Conservation (phyloP, 768 basidiomycete species). For the Leucocoprinus leucothites region DNA sequence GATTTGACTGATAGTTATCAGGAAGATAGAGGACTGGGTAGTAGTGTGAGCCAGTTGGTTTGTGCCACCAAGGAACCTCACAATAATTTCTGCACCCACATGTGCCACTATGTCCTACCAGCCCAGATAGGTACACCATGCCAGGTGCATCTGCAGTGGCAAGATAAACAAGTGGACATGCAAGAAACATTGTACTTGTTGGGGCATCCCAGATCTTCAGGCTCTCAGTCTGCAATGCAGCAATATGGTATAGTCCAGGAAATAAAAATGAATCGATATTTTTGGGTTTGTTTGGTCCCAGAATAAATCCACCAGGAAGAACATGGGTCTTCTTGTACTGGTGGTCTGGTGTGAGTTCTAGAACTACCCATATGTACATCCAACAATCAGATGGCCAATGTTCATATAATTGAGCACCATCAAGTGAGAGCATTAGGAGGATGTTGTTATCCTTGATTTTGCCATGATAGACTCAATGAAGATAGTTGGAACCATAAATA, state of each 20-base stretch:
- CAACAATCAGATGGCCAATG: constrained; percentile 31
- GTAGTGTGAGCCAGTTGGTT: constrained; percentile 18
- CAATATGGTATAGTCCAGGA: constrained; percentile 29
- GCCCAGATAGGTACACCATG: constrained; percentile 26
- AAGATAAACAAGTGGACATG: constrained; percentile 19
- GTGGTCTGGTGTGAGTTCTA: constrained; percentile 21
- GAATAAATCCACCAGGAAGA: constrained; percentile 22
- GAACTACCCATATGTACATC: constrained; percentile 27
- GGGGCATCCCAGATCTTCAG: constrained; percentile 28
- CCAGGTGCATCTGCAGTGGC: constrained; percentile 33
- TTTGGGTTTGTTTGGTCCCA: constrained; percentile 28
- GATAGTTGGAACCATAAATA: constrained; percentile 24
- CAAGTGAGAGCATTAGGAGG: constrained; percentile 30
- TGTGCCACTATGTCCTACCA: constrained; percentile 27
- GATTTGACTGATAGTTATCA: constrained; percentile 19
- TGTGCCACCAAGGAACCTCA: constrained; percentile 1
- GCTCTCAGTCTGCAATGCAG: constrained; percentile 27
- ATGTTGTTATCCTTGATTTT: constrained; percentile 25
- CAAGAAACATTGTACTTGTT: constrained; percentile 14
- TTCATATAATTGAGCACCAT: constrained; percentile 38
- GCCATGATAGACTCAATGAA: constrained; percentile 15
- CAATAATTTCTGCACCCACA: constrained; percentile 11
- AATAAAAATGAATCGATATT: constrained; percentile 32
- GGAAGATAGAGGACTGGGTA: constrained; percentile 29
- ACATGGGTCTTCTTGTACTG: constrained; percentile 25